These are phyloP conservation scores for Morella rubra DNA, from an alignment of 306 rosid genomes.

Conservation along the genomic window DNA sequence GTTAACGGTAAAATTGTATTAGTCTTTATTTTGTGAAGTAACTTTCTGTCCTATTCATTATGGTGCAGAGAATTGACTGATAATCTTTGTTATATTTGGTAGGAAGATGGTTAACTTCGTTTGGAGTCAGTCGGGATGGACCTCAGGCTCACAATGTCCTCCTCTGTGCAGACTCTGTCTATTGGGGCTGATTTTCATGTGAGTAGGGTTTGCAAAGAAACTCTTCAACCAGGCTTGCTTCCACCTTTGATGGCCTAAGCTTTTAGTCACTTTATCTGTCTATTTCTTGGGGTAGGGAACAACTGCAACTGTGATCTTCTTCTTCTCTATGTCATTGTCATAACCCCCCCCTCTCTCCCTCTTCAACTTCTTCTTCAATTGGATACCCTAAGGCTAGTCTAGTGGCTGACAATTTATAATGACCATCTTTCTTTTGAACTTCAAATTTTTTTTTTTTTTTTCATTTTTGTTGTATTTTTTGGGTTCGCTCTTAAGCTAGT, in stretches of 20 bases:
- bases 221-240: neutral
- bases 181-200: constrained; percentile 13
- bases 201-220: constrained; percentile 2
- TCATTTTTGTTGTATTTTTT: too few relatives aligned
- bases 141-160: neutral
- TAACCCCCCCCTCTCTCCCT: too few relatives aligned
- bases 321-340: too few relatives aligned
- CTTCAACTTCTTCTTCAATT: too few relatives aligned
- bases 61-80: neutral
- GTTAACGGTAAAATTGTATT: neutral
- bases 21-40: neutral
- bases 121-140: neutral
- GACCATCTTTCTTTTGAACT: neutral
- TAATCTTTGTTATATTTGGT: constrained; percentile 15
- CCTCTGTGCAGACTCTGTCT: constrained; percentile 4
- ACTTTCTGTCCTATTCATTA: neutral
- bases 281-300: too few relatives aligned
- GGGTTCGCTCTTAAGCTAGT: too few relatives aligned
- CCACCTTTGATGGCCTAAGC: neutral
- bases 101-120: constrained; percentile 10
- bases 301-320: too few relatives aligned
- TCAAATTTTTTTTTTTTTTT: too few relatives aligned
- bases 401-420: neutral
- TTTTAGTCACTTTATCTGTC: neutral
- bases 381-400: neutral